Conservation (phyloP, 345 rosid genomes). For the Anastatica hierochuntica region DNA sequence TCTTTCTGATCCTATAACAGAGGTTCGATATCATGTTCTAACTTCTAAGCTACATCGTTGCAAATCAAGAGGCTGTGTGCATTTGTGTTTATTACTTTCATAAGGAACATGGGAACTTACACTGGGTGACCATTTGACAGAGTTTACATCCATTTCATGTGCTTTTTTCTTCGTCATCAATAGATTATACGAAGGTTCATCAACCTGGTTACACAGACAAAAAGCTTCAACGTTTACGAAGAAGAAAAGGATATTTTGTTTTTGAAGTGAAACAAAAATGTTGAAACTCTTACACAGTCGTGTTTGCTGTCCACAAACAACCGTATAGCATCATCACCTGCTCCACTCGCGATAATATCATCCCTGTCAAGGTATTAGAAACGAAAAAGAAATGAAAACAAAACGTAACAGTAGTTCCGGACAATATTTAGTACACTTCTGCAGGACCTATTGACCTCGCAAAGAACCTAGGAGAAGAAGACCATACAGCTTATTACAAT, state of each 20-base stretch:
- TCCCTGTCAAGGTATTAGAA: constrained; percentile 38
- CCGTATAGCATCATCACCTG: constrained; percentile 80
- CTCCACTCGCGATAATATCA: constrained; percentile 80
- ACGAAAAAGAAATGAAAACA: background rate
- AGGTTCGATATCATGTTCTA: background rate
- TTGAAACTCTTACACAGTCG: constrained; percentile 36
- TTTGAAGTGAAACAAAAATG: background rate
- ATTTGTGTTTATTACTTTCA: constrained; percentile 2
- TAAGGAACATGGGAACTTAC: constrained; percentile 40
- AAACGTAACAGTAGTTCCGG: background rate
- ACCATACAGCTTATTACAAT: background rate
- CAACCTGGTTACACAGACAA: constrained; percentile 37
- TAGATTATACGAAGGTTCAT: constrained; percentile 53
- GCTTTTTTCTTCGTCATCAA: constrained; percentile 76
- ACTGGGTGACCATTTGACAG: constrained; percentile 68
- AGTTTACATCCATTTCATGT: constrained; percentile 81
- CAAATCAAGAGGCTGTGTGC: background rate
- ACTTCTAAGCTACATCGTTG: background rate
- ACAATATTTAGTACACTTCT: too few species aligned
- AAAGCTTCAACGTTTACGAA: background rate
- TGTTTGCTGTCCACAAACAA: constrained; percentile 63
- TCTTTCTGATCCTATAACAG: background rate
- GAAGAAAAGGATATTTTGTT: background rate
- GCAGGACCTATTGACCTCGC: too few species aligned
- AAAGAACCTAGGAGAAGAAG: background rate